Evolutionary conservation across 352 stramenopile species (phyloP).

Genomic region (Phytophthora meadii): DNA sequence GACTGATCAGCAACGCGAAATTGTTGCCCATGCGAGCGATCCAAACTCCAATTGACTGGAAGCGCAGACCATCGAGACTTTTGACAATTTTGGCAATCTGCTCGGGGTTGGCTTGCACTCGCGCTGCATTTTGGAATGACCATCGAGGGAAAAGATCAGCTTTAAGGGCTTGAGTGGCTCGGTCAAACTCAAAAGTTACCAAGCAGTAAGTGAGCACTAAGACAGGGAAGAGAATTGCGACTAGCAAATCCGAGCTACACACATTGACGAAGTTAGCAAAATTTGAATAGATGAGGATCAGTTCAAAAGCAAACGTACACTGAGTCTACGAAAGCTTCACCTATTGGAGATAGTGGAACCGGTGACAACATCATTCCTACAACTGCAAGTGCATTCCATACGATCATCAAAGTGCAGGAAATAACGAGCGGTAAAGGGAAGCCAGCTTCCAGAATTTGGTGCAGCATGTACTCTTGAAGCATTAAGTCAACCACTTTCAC

Average conservation of each 20-base stretch:
- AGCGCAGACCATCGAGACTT: slow-evolving; percentile 37
- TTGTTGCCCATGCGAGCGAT: slow-evolving; percentile 45
- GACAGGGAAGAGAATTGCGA: slow-evolving; percentile 40
- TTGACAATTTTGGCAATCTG: slow-evolving; percentile 27
- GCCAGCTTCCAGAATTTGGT: slow-evolving; percentile 29
- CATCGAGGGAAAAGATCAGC: slow-evolving; percentile 18
- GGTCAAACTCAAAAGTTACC: slow-evolving; percentile 38
- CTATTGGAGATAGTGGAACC: slow-evolving; percentile 18
- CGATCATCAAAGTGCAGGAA: slow-evolving; percentile 29
- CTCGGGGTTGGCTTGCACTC: slow-evolving; percentile 30
- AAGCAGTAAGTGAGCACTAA: slow-evolving; percentile 37
- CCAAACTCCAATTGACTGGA: slow-evolving; percentile 33
- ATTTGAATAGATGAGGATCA: too few species aligned
- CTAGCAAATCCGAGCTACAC: slow-evolving; percentile 43
- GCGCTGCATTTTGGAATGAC: slow-evolving; percentile 34
- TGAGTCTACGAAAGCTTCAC: slow-evolving; percentile 27
- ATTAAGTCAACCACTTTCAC: slow-evolving; percentile 30
- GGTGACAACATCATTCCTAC: slow-evolving; percentile 20
- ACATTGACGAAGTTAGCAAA: background rate
- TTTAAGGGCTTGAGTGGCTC: slow-evolving; percentile 15
- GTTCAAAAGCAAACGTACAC: slow-evolving; percentile 14
- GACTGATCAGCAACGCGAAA: slow-evolving; percentile 23
- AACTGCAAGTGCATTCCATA: slow-evolving; percentile 31
- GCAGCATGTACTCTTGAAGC: slow-evolving; percentile 26
- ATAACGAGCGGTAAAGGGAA: slow-evolving; percentile 27